Evolutionary conservation across 148 eudicot genomes (phyloP), one percentile per base, ranked within the genome.

Genomic region (Talinum fruticosum): DNA sequence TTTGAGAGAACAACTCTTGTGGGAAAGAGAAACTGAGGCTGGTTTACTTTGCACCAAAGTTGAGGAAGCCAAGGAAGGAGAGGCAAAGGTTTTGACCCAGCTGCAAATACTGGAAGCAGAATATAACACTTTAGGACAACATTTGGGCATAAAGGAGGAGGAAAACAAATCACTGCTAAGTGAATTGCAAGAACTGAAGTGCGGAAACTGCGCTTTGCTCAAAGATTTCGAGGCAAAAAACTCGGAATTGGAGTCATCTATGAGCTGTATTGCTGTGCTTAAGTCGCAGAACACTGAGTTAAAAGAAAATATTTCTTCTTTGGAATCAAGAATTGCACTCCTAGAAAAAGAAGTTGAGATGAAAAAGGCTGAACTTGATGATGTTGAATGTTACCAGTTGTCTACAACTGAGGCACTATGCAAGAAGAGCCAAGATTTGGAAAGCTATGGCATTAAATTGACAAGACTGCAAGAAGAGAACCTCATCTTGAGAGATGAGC

Each of bases 11-110:
- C 82, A 76, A 47, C 81, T 91, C 73, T 71, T 89, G 81, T 47
- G 74, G 29, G 91, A 89, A 67, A 85, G 65, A 32, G 90, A 89
- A 70, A 76, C 62, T 34, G 89, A 87, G 80, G 77, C 82, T 69
- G 73, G 51, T 80, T 15, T 4, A 65, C 78, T 92, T 53, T 77
- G 44, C 35, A 80, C 83, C 75, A 80, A 83, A 85, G 57, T 78
- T 71, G 79, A 75, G 70, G 78, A 77, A 77, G 71, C 76, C 72
- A 49, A 29, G 73, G 83, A 82, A 71, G 77, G 61, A 19, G 86
- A 91, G 84, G 78, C 75, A 29, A 74, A 54, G 77, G 76, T 86
- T 80, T 79, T 73, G 62, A 35, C 73, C 41, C 85, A 80, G 71
- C 75, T 83, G 33, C 83, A 86, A 69, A 69, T 80, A 26, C 84